Evolutionary conservation across 179 eudicot genomes (phyloP).

Genomic region (Vitellaria paradoxa): DNA sequence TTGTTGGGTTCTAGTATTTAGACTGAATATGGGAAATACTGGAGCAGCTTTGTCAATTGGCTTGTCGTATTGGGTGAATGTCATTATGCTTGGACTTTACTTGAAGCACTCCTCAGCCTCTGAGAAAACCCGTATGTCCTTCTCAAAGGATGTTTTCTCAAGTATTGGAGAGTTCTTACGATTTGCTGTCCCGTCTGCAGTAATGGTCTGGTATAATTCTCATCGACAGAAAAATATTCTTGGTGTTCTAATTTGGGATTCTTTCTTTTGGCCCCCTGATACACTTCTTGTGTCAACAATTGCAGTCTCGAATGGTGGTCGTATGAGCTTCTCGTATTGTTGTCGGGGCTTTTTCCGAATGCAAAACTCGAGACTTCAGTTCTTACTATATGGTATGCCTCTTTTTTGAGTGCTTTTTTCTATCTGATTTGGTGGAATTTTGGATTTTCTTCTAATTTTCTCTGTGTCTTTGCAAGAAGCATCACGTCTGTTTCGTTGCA

Average conservation of each 20-base stretch:
- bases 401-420: background rate
- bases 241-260: background rate
- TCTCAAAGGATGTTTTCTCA: slow-evolving; percentile 20
- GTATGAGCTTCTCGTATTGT: slow-evolving; percentile 42
- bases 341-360: slow-evolving; percentile 52
- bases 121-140: slow-evolving; percentile 19
- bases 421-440: background rate
- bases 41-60: slow-evolving; percentile 36
- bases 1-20: slow-evolving; percentile 32
- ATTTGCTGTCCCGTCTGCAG: slow-evolving; percentile 31
- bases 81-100: slow-evolving; percentile 27
- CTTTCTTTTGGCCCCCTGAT: background rate
- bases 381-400: slow-evolving; percentile 41
- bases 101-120: slow-evolving; percentile 22
- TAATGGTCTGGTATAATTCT: slow-evolving; percentile 28
- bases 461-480: slow-evolving; percentile 21
- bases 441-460: slow-evolving; percentile 3
- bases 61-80: slow-evolving; percentile 33
- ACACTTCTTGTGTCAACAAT: background rate
- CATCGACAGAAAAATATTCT: background rate
- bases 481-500: slow-evolving; percentile 40
- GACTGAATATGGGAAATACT: slow-evolving; percentile 12
- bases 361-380: slow-evolving; percentile 55
- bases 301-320: slow-evolving; percentile 65
- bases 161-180: slow-evolving; percentile 27